Evolutionary conservation across 257 asterid genomes (phyloP).

Genomic region (Primulina tabacum): DNA sequence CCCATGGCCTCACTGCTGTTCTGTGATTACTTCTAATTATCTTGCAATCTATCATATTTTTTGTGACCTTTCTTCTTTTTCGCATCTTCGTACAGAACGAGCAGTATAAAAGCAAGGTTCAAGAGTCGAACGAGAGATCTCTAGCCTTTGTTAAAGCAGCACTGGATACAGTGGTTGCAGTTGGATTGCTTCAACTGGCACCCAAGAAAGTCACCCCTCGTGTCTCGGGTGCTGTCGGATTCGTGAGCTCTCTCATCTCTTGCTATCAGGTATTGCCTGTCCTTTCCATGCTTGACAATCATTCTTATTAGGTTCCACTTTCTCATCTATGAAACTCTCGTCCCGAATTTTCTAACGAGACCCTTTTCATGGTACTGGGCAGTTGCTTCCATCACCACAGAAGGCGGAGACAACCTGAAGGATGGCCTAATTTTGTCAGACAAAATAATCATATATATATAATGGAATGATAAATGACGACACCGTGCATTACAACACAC

Average conservation of each 20-base stretch:
- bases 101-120: slow-evolving; percentile 52
- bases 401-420: slow-evolving; percentile 70
- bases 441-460: not conserved
- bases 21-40: not conserved
- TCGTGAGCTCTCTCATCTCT: slow-evolving; percentile 77
- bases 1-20: not conserved
- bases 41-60: not conserved
- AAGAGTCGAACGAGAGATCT: slow-evolving; percentile 73
- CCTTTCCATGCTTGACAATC: not conserved
- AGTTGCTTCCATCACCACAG: slow-evolving; percentile 69
- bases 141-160: slow-evolving; percentile 76
- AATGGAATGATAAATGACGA: not conserved
- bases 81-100: slow-evolving; percentile 50
- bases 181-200: slow-evolving; percentile 87
- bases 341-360: not conserved
- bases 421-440: not conserved
- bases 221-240: slow-evolving; percentile 89
- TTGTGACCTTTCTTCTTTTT: slow-evolving; percentile 19
- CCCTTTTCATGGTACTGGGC: slow-evolving; percentile 24
- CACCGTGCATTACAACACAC: not conserved
- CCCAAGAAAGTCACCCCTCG: slow-evolving; percentile 94
- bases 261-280: slow-evolving; percentile 79
- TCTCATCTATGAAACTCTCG: not conserved
- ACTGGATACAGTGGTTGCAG: slow-evolving; percentile 83
- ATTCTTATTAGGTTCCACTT: not conserved